Evolutionary conservation across 2,329 filamentous ascomycete species (phyloP).

Genomic region (Zymoseptoria passerinii): DNA sequence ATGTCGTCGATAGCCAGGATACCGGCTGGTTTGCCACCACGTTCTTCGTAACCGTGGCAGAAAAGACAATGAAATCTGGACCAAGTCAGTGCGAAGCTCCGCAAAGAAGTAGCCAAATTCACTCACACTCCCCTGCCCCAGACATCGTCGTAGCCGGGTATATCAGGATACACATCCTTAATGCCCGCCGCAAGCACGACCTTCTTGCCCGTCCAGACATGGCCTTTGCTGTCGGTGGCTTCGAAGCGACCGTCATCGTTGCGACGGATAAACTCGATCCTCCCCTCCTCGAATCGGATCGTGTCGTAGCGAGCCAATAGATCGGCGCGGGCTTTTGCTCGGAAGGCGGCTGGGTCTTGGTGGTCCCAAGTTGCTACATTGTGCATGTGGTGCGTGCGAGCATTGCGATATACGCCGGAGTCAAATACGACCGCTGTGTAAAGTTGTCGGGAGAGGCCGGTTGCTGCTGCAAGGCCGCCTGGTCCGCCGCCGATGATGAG

Average conservation of each 20-base stretch:
- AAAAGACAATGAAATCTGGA: conserved; percentile 47
- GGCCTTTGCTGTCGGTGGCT: conserved; percentile 36
- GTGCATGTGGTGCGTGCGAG: conserved; percentile 39
- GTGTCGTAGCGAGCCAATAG: neutral
- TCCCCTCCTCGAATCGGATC: neutral
- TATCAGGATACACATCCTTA: conserved; percentile 43
- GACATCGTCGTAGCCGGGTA: conserved; percentile 21
- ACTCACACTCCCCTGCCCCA: conserved; percentile 22
- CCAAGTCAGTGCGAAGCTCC: neutral
- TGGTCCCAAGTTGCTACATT: conserved; percentile 32
- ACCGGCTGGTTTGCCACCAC: conserved; percentile 38
- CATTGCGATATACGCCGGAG: conserved; percentile 37
- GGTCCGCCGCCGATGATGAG: conserved; percentile 87
- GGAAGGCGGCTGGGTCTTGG: conserved; percentile 27
- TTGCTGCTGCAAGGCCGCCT: conserved; percentile 67
- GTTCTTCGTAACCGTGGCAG: conserved; percentile 53
- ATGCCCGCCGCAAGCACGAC: conserved; percentile 50
- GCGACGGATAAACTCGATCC: neutral
- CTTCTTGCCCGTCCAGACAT: conserved; percentile 43
- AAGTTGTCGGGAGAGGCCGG: conserved; percentile 29
- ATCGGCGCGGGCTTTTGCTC: conserved; percentile 23
- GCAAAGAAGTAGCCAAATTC: neutral
- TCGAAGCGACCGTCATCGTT: conserved; percentile 25
- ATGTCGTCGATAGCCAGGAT: conserved; percentile 39
- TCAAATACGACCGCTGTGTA: conserved; percentile 34